phyloP scores from a whole-genome alignment of 305 asterid species.

The Fraxinus angustifolia region DNA sequence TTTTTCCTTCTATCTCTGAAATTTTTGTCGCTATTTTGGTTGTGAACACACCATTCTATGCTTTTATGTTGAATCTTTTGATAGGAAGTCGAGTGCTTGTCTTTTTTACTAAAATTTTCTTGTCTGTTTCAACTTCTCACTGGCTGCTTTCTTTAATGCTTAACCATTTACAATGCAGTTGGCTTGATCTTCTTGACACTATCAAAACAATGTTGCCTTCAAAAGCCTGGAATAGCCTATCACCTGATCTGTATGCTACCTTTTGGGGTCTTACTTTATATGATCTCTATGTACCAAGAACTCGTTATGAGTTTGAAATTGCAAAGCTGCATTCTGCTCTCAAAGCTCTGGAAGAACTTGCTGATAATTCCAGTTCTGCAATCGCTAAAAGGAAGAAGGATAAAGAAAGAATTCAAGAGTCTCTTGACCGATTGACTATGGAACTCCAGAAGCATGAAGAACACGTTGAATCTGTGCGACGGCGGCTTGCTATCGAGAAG shows the following conservation, averaged over 20 bases:
- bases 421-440: conserved; percentile 73
- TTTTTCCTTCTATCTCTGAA: conserved; percentile 14
- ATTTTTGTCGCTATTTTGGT: conserved; percentile 14
- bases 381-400: conserved; percentile 96
- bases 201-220: conserved; percentile 89
- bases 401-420: conserved; percentile 97
- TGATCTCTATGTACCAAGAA: conserved; percentile 94
- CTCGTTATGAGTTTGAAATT: conserved; percentile 85
- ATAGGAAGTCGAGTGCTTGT: not conserved
- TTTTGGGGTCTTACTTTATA: conserved; percentile 99
- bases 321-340: conserved; percentile 84
- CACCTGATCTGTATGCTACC: conserved; percentile 94
- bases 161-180: conserved; percentile 49
- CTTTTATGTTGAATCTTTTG: not conserved
- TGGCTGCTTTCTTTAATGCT: conserved; percentile 17
- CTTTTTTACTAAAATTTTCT: not conserved
- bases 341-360: conserved; percentile 91
- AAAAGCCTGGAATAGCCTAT: conserved; percentile 98
- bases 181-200: conserved; percentile 84
- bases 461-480: conserved; percentile 89
- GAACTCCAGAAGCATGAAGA: conserved; percentile 96
- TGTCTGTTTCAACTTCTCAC: not conserved
- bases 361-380: conserved; percentile 98
- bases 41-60: conserved; percentile 12
- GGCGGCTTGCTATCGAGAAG: conserved; percentile 84